Base-by-base conservation (phyloP, 2,329 filamentous ascomycete genomes). In the Fusarium hostae region DNA sequence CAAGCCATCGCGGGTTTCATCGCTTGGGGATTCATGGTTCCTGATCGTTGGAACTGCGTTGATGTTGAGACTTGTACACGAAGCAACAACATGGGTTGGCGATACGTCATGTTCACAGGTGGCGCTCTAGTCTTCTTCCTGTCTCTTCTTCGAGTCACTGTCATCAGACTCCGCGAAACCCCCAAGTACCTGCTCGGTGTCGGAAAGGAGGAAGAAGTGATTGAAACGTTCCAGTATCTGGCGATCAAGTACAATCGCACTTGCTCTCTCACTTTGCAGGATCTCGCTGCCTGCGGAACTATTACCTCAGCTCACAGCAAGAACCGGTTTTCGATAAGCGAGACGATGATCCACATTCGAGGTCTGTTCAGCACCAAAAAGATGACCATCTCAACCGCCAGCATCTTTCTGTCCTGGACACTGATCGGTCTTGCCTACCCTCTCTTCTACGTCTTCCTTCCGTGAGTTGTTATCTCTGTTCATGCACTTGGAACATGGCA, bases 391-490 rank as follows among this genome's bases (percentile, higher is more conserved):
- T 68, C 67, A 18, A 70, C 67, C 2, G 11, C 24, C 2, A 66
- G 68, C 28, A 70, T 61, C 12, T 52, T 70, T 13, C 20, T 70
- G 7, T 70, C 67, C 1, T 70, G 67, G 67, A 61, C 88, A 0
- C 77, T 92, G 4, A 92, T 93, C 37, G 91, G 92, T 10, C 84
- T 94, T 0, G 91, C 90, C 1, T 94, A 94, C 73, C 92, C 92
- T 0, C 83, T 94, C 0, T 94, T 92, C 79, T 92, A 92, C 71
- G 91, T 93, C 58, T 94, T 94, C 78, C 81, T 94, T 3, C 89
- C 89, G 82, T 86, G 78, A 70, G 82, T 79, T 20, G 77, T 4
- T 7, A 12, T 24, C 2, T 5, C 26, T 0, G 2, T 22, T 5
- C 28, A 48, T 47, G 30, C 24, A 16, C n/a, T 34, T 43, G 9